Base-by-base conservation (phyloP, 345 rosid genomes). In the Corymbia maculata region DNA sequence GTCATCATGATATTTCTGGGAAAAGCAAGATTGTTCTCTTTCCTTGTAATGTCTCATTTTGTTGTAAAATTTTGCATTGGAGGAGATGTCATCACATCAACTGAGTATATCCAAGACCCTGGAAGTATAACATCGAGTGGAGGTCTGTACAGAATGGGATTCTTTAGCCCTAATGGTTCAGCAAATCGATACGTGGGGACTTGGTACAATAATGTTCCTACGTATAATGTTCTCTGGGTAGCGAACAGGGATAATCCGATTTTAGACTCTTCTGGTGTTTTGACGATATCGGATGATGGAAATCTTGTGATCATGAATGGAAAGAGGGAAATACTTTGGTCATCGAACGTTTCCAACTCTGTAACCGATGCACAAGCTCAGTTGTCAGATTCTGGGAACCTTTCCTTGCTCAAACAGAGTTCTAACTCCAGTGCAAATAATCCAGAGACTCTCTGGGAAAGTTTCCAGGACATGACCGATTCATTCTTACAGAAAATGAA, bases 311-410 rank as follows among this genome's bases (percentile, higher is more conserved):
- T 92, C 17, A 21, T 86, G 42, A 90, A 90, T 51, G 75, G 11
- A 42, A 61, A 6, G 22, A 42, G 88, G 3, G 89, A 91, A 86
- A n/a, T 87, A 57, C 36, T 94, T 8, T 95, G 97, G 98, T 92
- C 97, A 2, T 93, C 97, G 26, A 90, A 89, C 85, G 93, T 91
- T 86, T 51, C 92, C 8, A 86, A 24, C 85, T 87, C 86, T 28
- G 86, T 53, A 36, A 86, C 45, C 47, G 9, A 52, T 17, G 57
- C 57, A 52, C 17, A 52, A 52, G 94, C 94, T 24, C 90, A 87
- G 91, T 92, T 96, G 36, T 45, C 86, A 79, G 93, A 94, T 55
- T 53, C 91, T 6, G 97, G 98, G 85, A 94, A 94, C 87, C 93
- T 96, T 64, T 89, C 87, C n/a, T 52, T 96, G 90, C 42, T 36